Evolutionary conservation across 2,329 filamentous ascomycete species (phyloP).

Genomic region (Aureobasidium leucospermi): DNA sequence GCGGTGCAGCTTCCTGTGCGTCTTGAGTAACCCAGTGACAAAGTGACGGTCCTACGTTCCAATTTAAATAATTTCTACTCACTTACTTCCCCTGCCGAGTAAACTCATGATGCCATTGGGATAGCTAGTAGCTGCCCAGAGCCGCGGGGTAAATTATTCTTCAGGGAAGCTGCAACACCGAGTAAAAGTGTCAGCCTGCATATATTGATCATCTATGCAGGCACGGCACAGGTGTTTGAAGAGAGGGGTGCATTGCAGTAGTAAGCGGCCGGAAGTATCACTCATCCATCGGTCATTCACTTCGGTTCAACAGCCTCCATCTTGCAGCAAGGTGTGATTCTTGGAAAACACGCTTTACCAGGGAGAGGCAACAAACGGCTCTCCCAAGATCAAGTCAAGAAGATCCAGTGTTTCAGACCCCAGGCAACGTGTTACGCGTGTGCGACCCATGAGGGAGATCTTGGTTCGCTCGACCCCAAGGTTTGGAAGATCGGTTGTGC

Average conservation of each 20-base stretch:
- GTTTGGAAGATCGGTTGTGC: not conserved
- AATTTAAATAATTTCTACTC: conserved; percentile 1
- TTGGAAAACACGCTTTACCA: not conserved
- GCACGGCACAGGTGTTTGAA: not conserved
- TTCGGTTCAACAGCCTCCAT: not conserved
- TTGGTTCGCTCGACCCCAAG: not conserved
- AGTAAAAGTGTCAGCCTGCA: conserved; percentile 8
- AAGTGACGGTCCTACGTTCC: not conserved
- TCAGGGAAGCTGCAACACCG: not conserved
- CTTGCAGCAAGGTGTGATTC: conserved; percentile 5
- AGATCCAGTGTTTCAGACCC: not conserved
- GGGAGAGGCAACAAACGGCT: not conserved
- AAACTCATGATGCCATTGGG: conserved; percentile 5
- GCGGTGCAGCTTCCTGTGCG: not conserved
- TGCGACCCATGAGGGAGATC: not conserved
- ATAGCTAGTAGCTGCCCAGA: not conserved
- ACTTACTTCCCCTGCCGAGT: not conserved
- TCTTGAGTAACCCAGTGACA: not conserved
- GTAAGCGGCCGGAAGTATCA: not conserved
- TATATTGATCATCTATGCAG: conserved; percentile 12
- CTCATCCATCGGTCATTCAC: not conserved
- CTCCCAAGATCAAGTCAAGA: not conserved
- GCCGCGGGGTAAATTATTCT: conserved; percentile 4
- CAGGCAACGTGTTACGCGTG: not conserved
- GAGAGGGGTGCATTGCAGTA: conserved; percentile 11